Base-by-base conservation (phyloP, 176 grass and related monocot species). In the Oryza meyeriana region DNA sequence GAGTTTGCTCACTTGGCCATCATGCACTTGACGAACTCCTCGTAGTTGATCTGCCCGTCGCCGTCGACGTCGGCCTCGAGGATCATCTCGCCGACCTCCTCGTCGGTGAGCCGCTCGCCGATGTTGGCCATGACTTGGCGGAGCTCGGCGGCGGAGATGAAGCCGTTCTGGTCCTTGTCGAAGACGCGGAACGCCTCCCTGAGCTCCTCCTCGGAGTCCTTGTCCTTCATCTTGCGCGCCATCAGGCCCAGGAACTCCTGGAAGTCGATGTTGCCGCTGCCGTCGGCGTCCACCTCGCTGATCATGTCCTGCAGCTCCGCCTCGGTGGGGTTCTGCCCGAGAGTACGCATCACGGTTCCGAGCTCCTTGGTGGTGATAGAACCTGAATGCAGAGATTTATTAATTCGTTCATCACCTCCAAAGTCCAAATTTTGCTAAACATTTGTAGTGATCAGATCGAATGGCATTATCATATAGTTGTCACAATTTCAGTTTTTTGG, bases 21-120 rank as follows among this genome's bases (percentile, higher is more conserved):
- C 91, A 93, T 93, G 87, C 89, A 87, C 88, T 85, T 93, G 67
- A 87, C 91, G 82, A 93, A 93, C 91, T 93, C 91, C 28, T 79
- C 73, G 78, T 87, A 93, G 87, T 87, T 93, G 72, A 93, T 90
- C 39, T 87, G 78, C 1, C 85, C 91, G 48, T 93, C 87, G 25
- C 91, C 73, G 13, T 93, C 91, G 8, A 24, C 77, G 40, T 93
- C 91, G 17, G 91, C 91, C 78, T 93, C 91, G 6, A 77, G 81
- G 36, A 93, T 48, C 91, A 93, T 93, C 84, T 93, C 87, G 58
- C 70, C 67, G 1, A 89, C 81, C 87, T 89, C 91, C 48, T 72
- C 81, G 25, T 93, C 81, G 2, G 72, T 79, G 2, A 93, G 71
- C 87, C 78, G 87, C 84, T 93, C 91, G 2, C 91, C 91, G 6